Evolutionary conservation across 2,329 filamentous ascomycete genomes (phyloP).

Genomic region (Trichoderma sp.): DNA sequence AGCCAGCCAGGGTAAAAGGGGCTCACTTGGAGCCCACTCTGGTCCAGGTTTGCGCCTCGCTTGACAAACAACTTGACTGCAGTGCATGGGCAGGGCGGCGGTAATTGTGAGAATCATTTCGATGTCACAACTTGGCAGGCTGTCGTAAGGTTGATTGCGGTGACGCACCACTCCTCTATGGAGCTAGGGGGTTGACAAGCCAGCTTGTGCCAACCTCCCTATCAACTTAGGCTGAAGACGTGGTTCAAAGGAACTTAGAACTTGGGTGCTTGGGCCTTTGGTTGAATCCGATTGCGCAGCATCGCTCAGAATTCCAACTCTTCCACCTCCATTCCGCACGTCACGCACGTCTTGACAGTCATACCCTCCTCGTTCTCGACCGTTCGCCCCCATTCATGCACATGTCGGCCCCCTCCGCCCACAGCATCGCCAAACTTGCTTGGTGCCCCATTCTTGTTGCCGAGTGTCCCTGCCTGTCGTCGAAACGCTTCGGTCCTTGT

Average conservation of each 20-base stretch:
- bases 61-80: not conserved
- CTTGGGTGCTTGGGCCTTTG: not conserved
- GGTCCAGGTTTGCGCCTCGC: not conserved
- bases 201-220: not conserved
- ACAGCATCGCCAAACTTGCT: slow-evolving; percentile 75
- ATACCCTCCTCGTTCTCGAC: slow-evolving; percentile 70
- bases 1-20: not conserved
- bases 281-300: not conserved
- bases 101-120: not conserved
- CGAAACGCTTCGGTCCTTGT: slow-evolving; percentile 89
- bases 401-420: slow-evolving; percentile 66
- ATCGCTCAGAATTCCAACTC: slow-evolving; percentile 60
- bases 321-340: slow-evolving; percentile 77
- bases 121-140: not conserved
- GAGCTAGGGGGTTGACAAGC: not conserved
- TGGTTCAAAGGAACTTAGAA: no score
- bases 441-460: slow-evolving; percentile 48
- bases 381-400: slow-evolving; percentile 80
- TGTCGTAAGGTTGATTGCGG: not conserved
- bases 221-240: not conserved
- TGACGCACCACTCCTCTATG: not conserved
- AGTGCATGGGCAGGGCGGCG: not conserved
- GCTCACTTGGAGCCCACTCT: not conserved
- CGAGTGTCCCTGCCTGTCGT: slow-evolving; percentile 61
- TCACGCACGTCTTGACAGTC: slow-evolving; percentile 75